These are phyloP conservation scores for Fusarium penzigii DNA, from an alignment of 2,329 filamentous ascomycete species.

Conservation along the genomic window DNA sequence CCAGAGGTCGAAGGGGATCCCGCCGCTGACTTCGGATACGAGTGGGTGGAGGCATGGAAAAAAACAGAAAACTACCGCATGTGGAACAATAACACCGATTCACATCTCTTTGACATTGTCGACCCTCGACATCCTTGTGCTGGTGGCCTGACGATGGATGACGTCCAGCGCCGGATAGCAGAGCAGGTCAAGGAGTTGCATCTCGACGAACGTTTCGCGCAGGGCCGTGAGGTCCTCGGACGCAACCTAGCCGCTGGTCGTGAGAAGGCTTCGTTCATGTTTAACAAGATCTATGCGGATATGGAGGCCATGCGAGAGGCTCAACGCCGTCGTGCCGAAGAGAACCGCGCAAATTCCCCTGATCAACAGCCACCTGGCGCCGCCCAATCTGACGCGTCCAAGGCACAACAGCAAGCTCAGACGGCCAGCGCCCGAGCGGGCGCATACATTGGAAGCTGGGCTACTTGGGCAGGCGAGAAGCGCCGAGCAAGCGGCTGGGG, in stretches of 20 bases:
- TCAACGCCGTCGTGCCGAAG: slow-evolving; percentile 43
- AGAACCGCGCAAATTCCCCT: slow-evolving; percentile 31
- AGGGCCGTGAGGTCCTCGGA: slow-evolving; percentile 82
- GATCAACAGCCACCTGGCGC: slow-evolving; percentile 7
- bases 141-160: slow-evolving; percentile 88
- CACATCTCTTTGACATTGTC: slow-evolving; percentile 90
- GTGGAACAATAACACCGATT: slow-evolving; percentile 79
- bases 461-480: slow-evolving; percentile 74
- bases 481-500: slow-evolving; percentile 57
- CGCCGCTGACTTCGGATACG: slow-evolving; percentile 75
- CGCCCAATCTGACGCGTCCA: slow-evolving; percentile 34
- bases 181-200: slow-evolving; percentile 94
- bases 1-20: slow-evolving; percentile 80
- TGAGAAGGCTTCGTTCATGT: slow-evolving; percentile 83
- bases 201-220: slow-evolving; percentile 84
- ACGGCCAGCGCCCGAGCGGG: slow-evolving; percentile 58
- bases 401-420: slow-evolving; percentile 47
- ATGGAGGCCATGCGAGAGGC: slow-evolving; percentile 66
- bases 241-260: slow-evolving; percentile 85
- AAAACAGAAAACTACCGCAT: slow-evolving; percentile 89
- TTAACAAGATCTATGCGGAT: slow-evolving; percentile 87
- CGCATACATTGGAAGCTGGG: slow-evolving; percentile 69
- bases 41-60: slow-evolving; percentile 88
- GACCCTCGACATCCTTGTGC: slow-evolving; percentile 93
- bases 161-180: slow-evolving; percentile 85